Evolutionary conservation across 495 filamentous ascomycete genomes (phyloP).

Genomic region (Lophiotrema nucula): DNA sequence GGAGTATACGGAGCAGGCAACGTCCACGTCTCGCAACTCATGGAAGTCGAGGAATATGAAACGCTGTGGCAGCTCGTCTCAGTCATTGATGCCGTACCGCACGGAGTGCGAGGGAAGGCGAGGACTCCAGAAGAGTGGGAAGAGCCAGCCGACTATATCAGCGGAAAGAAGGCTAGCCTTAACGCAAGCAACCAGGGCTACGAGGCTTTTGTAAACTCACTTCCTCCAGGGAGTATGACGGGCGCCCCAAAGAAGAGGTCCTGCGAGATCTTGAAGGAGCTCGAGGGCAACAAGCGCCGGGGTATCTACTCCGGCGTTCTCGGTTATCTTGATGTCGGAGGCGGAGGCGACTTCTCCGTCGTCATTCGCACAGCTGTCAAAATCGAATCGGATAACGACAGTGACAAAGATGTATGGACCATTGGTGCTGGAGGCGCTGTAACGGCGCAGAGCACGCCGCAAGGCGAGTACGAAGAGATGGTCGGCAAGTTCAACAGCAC

Average conservation of each 20-base stretch:
- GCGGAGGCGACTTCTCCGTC: conserved; percentile 83
- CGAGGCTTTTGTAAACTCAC: conserved; percentile 70
- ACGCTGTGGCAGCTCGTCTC: conserved; percentile 88
- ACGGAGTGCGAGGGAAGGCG: conserved; percentile 20
- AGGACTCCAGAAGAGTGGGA: conserved; percentile 42
- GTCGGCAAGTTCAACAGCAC: conserved; percentile 72
- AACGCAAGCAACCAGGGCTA: conserved; percentile 50
- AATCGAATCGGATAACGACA: conserved; percentile 46
- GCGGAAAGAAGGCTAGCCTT: background rate
- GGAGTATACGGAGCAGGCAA: conserved; percentile 69
- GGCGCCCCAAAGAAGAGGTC: conserved; percentile 89
- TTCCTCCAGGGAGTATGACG: conserved; percentile 93
- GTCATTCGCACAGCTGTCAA: conserved; percentile 77
- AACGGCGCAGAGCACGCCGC: conserved; percentile 71
- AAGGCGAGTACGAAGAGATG: conserved; percentile 92
- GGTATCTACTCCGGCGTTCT: conserved; percentile 85
- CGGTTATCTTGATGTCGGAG: conserved; percentile 84
- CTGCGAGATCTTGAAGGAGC: conserved; percentile 70
- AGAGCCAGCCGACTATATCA: conserved; percentile 36
- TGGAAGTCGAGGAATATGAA: conserved; percentile 84
- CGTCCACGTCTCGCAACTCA: conserved; percentile 64
- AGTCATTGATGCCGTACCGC: conserved; percentile 72
- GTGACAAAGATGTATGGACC: conserved; percentile 59
- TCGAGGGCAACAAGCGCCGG: conserved; percentile 66
- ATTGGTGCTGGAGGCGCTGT: conserved; percentile 89